Base-by-base conservation (phyloP, 257 asterid species). In the Linaria vulgaris region DNA sequence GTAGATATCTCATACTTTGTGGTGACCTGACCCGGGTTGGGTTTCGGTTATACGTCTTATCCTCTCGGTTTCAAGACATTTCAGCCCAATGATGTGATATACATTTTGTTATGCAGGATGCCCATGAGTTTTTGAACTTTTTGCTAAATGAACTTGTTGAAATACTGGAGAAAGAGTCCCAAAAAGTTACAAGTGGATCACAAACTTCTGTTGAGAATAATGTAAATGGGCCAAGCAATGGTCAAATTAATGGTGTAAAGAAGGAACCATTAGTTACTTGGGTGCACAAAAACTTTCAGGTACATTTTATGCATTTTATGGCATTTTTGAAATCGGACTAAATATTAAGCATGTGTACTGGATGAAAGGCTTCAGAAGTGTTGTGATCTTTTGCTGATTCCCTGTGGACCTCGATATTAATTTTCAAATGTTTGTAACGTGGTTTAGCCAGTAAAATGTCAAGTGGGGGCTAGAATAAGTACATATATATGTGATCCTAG, bases 281-380 rank as follows among this genome's bases (percentile, higher is more conserved):
- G 97, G 97, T 88, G 64, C 97, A 90, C 82, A 90, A 83, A 72
- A 83, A 69, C 68, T 90, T 90, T 69, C 97, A 90, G 97, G 97
- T 87, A 66, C 61, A 58, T 5, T 74, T 49, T n/a, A 12, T 48
- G 34, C 15, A 43, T 21, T 12, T n/a, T 21, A 16, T 12, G 47
- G 15, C 21, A 21, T 48, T 27, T 21, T 30, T 31, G 0, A 10
- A 4, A 4, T 47, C 56, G 12, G 30, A 63, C 12, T 59, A 10
- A 16, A 58, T 44, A 27, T 59, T 48, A 45, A 14, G 10, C 39
- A 12, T 25, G 12, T 34, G 19, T 39, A 11, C 20, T 44, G 12
- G n/a, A n/a, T n/a, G n/a, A n/a, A 27, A 16, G 46, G 51, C 47
- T 56, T 34, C 13, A 37, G 8, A n/a, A n/a, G 66, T 4, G 5